A percentile compares a stretch with the other conserved stretches of the same genome.
Conservation (phyloP, 2,329 filamentous ascomycete genomes). For the Aspergillus puulaauensis region DNA sequence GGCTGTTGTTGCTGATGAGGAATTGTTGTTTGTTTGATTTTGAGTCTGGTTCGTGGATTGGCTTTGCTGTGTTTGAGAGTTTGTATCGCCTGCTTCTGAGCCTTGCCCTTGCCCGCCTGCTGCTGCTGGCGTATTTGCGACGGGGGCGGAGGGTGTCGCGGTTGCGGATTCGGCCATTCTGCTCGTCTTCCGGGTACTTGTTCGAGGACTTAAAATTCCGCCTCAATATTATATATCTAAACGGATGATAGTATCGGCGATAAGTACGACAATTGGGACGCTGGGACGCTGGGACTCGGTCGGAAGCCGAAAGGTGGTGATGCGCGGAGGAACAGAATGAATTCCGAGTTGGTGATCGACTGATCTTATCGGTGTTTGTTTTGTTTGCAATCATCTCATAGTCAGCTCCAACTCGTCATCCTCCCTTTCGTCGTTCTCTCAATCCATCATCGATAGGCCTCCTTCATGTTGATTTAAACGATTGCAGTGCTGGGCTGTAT, state of each 20-base stretch:
- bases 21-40: not conserved
- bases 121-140: conserved; percentile 10
- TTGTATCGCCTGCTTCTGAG: not conserved
- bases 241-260: not conserved
- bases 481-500: not conserved
- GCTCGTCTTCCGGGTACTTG: not conserved
- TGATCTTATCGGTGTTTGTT: conserved; percentile 34
- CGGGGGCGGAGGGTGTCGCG: conserved; percentile 11
- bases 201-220: not conserved
- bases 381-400: conserved; percentile 33
- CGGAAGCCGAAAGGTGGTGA: not conserved
- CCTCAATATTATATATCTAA: not conserved
- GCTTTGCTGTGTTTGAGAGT: not conserved
- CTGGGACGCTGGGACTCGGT: not conserved
- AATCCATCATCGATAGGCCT: too few species aligned
- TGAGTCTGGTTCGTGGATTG: not conserved
- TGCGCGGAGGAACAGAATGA: not conserved
- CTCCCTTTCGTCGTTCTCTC: not conserved
- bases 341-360: conserved; percentile 9
- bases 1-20: not conserved
- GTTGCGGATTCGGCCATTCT: conserved; percentile 45
- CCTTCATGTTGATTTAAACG: not conserved
- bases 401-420: not conserved
- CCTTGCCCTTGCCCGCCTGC: not conserved
- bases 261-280: not conserved